A percentile compares a stretch with the other conserved stretches of the same genome.
Evolutionary conservation across 2,329 filamentous ascomycete genomes (phyloP).

Genomic region (Nemania sp.): DNA sequence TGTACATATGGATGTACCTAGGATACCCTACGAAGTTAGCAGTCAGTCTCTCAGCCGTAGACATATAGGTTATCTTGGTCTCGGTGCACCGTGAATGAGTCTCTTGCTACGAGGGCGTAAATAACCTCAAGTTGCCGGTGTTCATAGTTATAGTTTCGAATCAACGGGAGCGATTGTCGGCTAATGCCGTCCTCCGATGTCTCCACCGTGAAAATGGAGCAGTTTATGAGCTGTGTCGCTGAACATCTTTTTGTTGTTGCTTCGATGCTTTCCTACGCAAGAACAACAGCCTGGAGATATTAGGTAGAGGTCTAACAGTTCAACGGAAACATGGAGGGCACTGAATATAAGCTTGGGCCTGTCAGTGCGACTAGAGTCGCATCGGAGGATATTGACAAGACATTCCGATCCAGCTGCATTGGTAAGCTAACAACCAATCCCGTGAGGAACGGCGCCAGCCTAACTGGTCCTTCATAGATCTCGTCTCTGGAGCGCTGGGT

Average conservation of each 20-base stretch:
- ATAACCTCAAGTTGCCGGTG: not conserved
- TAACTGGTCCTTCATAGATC: conserved; percentile 49
- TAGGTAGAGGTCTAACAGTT: not conserved
- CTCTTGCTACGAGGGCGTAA: not conserved
- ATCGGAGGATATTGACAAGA: conserved; percentile 62
- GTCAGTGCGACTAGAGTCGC: conserved; percentile 55
- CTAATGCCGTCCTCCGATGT: conserved; percentile 35
- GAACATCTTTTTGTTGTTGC: not conserved
- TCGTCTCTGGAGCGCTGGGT: conserved; percentile 64
- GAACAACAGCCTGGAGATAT: not conserved
- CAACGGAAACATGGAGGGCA: conserved; percentile 46
- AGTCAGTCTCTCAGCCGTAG: too few species aligned
- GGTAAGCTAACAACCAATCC: conserved; percentile 50
- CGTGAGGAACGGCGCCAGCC: conserved; percentile 2
- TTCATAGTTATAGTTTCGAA: not conserved
- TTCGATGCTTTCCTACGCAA: not conserved
- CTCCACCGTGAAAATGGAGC: conserved; percentile 10
- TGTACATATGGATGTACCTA: not conserved
- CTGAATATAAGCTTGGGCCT: conserved; percentile 60
- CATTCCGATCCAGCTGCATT: conserved; percentile 64
- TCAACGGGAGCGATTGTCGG: conserved; percentile 21
- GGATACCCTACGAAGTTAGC: too few species aligned
- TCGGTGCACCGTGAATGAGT: not conserved
- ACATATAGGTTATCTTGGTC: not conserved
- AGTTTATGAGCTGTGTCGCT: not conserved